Evolutionary conservation across 768 basidiomycete species (phyloP), one percentile per base, ranked within the genome.

Genomic region (Mycena kentingensis): DNA sequence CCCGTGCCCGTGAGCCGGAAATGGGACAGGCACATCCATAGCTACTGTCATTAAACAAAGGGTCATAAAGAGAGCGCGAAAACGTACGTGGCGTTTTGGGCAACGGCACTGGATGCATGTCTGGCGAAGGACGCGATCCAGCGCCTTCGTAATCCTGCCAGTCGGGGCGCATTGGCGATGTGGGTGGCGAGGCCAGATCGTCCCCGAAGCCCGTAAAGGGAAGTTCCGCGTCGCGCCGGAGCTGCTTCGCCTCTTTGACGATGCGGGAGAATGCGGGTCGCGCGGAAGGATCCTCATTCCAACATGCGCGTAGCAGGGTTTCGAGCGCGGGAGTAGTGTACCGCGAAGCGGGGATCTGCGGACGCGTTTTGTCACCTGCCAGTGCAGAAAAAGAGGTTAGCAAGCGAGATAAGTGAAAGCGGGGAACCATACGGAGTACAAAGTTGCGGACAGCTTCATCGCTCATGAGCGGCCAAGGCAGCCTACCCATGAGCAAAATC

Each of bases 401-500:
- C 25, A 24, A 36, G 13, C 21, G 8, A 13, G 28, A 7, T 3
- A 24, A 25, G 12, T 34, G 34, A 34, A 29, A 22, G 32, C 47
- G 53, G 26, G 16, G 48, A 43, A 24, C 64, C 74, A 38, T 51
- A 84, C 83, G 68, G 5, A 82, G 58, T 5, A 87, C 81, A 27
- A 80, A 72, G 47, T 72, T 72, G 24, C 72, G 70, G 12, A 87
- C 79, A 0, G 73, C 67, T 5, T 75, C 72, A 46, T 86, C 82
- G 42, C 80, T 76, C 60, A 74, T 64, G 15, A 70, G 64, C 4
- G 72, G 66, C 82, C 84, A 87, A 2, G 86, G 84, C 47, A 85
- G 64, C 44, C 79, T 75, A 1, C 85, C 86, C 70, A 82, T 79
- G 0, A 77, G 74, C 21, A 87, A 67, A 39, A 87, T 79, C 65